phyloP scores from a whole-genome alignment of 2,329 filamentous ascomycete genomes.

The Rhinocladiella similis region DNA sequence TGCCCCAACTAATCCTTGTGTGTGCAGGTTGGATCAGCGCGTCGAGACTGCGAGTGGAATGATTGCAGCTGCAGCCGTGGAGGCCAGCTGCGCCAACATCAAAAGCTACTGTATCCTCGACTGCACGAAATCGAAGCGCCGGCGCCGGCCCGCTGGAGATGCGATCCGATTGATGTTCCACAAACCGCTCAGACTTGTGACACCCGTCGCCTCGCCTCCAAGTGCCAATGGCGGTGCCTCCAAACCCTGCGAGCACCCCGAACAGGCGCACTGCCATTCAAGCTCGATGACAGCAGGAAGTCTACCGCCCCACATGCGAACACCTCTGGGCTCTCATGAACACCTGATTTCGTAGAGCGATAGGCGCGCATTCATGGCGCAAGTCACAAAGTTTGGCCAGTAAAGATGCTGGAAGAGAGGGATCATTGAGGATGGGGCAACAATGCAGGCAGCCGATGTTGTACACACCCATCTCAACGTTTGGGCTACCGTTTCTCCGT shows the following conservation, averaged over 20 bases:
- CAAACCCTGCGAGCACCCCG: not conserved
- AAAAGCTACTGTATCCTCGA: too few species aligned
- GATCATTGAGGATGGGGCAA: too few species aligned
- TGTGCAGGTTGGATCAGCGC: too few species aligned
- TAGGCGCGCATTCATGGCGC: too few species aligned
- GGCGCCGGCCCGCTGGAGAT: conserved; percentile 16
- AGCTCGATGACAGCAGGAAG: not conserved
- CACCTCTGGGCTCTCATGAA: too few species aligned
- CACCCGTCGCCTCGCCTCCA: not conserved
- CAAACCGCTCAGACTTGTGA: not conserved
- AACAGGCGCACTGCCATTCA: not conserved
- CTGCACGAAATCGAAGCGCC: conserved; percentile 4
- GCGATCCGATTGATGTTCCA: conserved; percentile 20
- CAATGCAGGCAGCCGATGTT: not conserved
- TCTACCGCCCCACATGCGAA: too few species aligned
- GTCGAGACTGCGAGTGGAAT: too few species aligned
- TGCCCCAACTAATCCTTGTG: too few species aligned
- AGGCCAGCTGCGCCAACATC: conserved; percentile 12
- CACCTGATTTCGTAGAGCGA: too few species aligned
- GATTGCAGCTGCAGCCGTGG: not conserved
- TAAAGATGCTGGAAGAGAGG: too few species aligned
- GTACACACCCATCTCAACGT: not conserved
- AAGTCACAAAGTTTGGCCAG: too few species aligned
- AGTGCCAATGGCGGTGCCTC: not conserved
- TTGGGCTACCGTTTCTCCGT: not conserved